Conservation (phyloP, 2,329 filamentous ascomycete genomes). For the Scopulariopsis brevicaulis region DNA sequence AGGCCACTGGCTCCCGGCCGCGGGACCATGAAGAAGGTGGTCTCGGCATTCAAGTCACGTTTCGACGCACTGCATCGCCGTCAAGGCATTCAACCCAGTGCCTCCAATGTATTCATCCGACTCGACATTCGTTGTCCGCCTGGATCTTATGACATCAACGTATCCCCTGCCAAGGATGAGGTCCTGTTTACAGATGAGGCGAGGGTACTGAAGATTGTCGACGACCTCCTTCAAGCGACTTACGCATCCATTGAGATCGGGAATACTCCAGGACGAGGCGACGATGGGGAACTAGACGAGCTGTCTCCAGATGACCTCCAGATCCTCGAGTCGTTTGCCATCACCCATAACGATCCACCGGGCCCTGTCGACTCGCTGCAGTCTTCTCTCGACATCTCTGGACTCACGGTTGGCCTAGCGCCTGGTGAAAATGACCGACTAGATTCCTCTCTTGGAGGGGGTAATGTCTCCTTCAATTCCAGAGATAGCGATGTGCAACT, state of each 20-base stretch:
- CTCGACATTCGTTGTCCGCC: constrained; percentile 51
- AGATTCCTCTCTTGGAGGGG: not conserved
- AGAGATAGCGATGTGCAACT: not conserved
- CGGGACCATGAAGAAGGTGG: constrained; percentile 49
- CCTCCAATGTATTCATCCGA: constrained; percentile 47
- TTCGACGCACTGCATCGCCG: constrained; percentile 21
- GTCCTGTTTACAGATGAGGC: constrained; percentile 52
- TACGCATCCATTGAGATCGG: constrained; percentile 16
- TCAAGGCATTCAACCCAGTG: constrained; percentile 12
- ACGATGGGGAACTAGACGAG: not conserved
- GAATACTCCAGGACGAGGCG: not conserved
- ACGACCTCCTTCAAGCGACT: constrained; percentile 25
- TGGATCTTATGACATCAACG: constrained; percentile 58
- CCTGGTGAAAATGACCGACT: not conserved
- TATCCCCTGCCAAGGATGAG: constrained; percentile 62
- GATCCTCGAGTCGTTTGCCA: not conserved
- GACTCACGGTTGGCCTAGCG: not conserved
- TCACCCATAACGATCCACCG: not conserved
- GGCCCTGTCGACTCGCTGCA: not conserved
- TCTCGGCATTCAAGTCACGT: constrained; percentile 37
- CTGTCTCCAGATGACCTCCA: not conserved
- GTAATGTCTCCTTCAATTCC: not conserved
- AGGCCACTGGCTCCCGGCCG: constrained; percentile 47
- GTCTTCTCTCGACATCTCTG: not conserved
- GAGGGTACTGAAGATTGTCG: constrained; percentile 31